Base-by-base conservation (phyloP, 306 rosid species). In the Pterocarpus santalinus region DNA sequence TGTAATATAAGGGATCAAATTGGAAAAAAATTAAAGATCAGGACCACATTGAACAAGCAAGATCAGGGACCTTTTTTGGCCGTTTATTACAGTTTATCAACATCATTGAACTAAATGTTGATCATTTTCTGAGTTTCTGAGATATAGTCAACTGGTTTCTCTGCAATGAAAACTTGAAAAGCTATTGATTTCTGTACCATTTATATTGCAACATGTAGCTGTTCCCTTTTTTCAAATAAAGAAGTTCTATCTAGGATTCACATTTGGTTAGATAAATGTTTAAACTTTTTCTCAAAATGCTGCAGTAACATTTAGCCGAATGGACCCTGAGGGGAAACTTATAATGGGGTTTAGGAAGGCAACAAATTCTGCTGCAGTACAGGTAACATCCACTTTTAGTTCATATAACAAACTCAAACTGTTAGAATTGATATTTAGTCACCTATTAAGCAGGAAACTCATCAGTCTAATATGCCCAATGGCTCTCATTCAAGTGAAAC, bases 241-340 rank as follows among this genome's bases (percentile, higher is more conserved):
- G 10, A 47, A 9, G 2, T 49, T 70, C 38, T 9, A 38, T 81
- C 69, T 33, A 5, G 22, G 53, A 28, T 44, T 75, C 43, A 82
- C 49, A 47, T 68, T 76, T 72, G 62, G 55, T 16, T 51, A 15
- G 6, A 58, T 69, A 49, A 47, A n/a, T 43, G 14, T 43, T 5
- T 30, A 11, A 61, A 1, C 11, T 62, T 75, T 73, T 61, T 70
- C 30, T 10, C 39, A 64, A 61, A 82, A 47, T 83, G 71, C 38
- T 62, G 71, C 94, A 95, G 99, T 95, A 82, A 95, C 97, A 69
- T 95, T 95, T 74, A 95, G 99, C 81, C 99, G 99, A 30, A 95
- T 93, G 98, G 99, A 95, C 60, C 99, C 99, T 75, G 98, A 93
- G 86, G 97, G 98, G 65, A 95, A 95, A 84, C 99, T 95, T 77